phyloP scores from a whole-genome alignment of 345 rosid genomes.

The Laguncularia racemosa region DNA sequence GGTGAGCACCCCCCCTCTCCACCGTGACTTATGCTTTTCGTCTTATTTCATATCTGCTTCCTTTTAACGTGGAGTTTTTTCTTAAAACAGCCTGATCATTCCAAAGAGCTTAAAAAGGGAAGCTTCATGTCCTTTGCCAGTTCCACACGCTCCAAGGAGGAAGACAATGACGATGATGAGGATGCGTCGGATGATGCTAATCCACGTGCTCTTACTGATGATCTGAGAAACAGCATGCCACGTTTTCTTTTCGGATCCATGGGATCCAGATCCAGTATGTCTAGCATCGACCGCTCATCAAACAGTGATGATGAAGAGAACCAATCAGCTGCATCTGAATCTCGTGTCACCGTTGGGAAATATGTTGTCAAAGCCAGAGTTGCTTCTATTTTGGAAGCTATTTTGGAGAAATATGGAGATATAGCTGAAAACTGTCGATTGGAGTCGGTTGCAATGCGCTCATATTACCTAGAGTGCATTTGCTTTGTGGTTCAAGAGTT shows the following conservation, averaged over 20 bases:
- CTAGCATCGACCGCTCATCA: slow-evolving; percentile 25
- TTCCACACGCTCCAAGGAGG: slow-evolving; percentile 3
- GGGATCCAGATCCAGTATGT: slow-evolving; percentile 39
- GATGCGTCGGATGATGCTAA: slow-evolving; percentile 7
- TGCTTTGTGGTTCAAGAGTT: slow-evolving; percentile 70
- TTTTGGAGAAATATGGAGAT: slow-evolving; percentile 66
- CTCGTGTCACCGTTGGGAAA: slow-evolving; percentile 58
- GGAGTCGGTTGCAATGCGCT: slow-evolving; percentile 60
- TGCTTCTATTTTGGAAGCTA: slow-evolving; percentile 41
- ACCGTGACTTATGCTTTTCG: not conserved
- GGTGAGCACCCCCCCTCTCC: slow-evolving; percentile 5
- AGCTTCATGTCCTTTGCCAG: slow-evolving; percentile 3
- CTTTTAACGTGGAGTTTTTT: not conserved
- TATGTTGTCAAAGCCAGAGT: slow-evolving; percentile 56
- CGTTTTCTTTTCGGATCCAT: slow-evolving; percentile 12
- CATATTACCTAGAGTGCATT: slow-evolving; percentile 63
- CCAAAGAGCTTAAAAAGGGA: slow-evolving; percentile 1
- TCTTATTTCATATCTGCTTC: not conserved
- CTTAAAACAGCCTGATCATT: slow-evolving; percentile 10
- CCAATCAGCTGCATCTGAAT: slow-evolving; percentile 56
- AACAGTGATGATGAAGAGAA: slow-evolving; percentile 44
- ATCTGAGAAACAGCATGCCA: slow-evolving; percentile 8
- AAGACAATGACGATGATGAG: slow-evolving; percentile 1
- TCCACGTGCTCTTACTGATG: slow-evolving; percentile 7
- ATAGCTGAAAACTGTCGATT: slow-evolving; percentile 65